Conservation (phyloP, 345 rosid species). For the Excoecaria cochinchinensis region DNA sequence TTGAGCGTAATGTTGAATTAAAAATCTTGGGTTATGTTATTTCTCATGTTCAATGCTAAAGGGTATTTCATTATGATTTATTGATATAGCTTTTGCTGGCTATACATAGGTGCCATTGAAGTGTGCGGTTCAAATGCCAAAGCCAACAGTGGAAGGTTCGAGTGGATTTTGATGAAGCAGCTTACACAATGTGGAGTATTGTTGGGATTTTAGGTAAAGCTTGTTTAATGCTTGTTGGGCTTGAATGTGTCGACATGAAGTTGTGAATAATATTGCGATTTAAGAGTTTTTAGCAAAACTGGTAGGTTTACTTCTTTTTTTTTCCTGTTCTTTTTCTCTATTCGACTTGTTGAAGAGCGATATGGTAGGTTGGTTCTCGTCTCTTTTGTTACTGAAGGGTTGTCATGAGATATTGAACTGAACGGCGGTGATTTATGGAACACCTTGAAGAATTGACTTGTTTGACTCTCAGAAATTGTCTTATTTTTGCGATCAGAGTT, state of each 20-base stretch:
- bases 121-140: background rate
- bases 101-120: constrained; percentile 3
- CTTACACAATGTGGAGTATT: background rate
- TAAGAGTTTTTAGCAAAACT: background rate
- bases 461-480: background rate
- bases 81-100: background rate
- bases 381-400: background rate
- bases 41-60: too few species aligned
- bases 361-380: background rate
- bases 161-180: background rate
- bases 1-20: background rate
- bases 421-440: background rate
- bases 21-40: background rate
- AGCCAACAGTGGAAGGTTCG: background rate
- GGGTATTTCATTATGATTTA: background rate
- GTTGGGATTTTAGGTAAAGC: constrained; percentile 8
- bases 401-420: background rate
- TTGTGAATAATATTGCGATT: constrained; percentile 7
- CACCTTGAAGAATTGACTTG: background rate
- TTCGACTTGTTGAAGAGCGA: too few species aligned
- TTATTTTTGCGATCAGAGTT: background rate
- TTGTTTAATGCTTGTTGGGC: constrained; percentile 11
- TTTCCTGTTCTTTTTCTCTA: too few species aligned
- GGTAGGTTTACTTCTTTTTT: background rate
- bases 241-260: constrained; percentile 24